These are phyloP conservation scores for Russula compacta DNA, from an alignment of 768 basidiomycete genomes.

Conservation along the genomic window DNA sequence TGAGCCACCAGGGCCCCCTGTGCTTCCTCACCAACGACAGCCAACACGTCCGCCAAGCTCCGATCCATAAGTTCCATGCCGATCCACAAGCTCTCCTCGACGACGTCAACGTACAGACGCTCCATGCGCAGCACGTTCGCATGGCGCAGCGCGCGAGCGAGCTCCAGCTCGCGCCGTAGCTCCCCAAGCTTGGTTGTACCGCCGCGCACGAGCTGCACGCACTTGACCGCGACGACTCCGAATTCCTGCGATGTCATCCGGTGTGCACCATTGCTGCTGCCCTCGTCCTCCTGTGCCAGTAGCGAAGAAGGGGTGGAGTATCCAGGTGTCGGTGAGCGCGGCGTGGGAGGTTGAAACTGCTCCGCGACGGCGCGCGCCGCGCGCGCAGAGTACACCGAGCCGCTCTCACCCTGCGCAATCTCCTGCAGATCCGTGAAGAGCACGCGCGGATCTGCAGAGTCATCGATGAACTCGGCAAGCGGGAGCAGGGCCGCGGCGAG, in stretches of 20 bases:
- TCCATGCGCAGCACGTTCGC: slow-evolving; percentile 60
- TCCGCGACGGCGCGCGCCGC: background rate
- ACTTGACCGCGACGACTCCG: slow-evolving; percentile 59
- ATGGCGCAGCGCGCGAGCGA: slow-evolving; percentile 51
- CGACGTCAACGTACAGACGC: slow-evolving; percentile 57
- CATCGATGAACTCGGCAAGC: slow-evolving; percentile 54
- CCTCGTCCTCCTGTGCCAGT: background rate
- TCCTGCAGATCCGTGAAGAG: slow-evolving; percentile 63
- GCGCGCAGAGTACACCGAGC: slow-evolving; percentile 49
- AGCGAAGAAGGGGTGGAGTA: background rate
- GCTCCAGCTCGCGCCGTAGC: slow-evolving; percentile 46
- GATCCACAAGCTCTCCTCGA: slow-evolving; percentile 59
- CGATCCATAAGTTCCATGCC: slow-evolving; percentile 88
- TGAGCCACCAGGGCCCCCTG: slow-evolving; percentile 27
- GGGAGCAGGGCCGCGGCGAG: slow-evolving; percentile 50
- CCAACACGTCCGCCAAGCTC: slow-evolving; percentile 74
- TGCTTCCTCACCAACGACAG: slow-evolving; percentile 26
- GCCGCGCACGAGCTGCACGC: slow-evolving; percentile 48
- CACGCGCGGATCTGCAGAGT: slow-evolving; percentile 48
- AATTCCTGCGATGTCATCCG: no score
- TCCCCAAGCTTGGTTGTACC: slow-evolving; percentile 57
- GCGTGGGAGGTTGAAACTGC: slow-evolving; percentile 9
- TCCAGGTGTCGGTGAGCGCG: slow-evolving; percentile 12
- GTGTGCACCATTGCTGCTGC: background rate
- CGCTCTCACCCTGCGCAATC: slow-evolving; percentile 78